A percentile compares a stretch with the other conserved stretches of the same genome.
Evolutionary conservation across 495 filamentous ascomycete species (phyloP).

Genomic region (Talaromyces ruber): DNA sequence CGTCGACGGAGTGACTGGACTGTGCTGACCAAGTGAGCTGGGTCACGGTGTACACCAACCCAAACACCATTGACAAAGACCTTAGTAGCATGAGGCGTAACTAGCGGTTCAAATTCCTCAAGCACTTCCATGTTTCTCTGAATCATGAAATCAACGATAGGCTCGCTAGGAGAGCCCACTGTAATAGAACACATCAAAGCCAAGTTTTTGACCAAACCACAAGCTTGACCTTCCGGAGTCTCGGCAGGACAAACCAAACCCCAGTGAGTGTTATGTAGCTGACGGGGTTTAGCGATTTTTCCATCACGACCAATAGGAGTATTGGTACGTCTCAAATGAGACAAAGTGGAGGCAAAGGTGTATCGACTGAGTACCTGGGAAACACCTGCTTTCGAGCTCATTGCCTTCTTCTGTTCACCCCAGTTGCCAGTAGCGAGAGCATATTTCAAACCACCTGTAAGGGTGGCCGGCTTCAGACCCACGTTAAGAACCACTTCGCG

Average conservation of each 20-base stretch:
- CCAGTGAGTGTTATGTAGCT: conserved; percentile 99
- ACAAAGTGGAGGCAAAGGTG: conserved; percentile 91
- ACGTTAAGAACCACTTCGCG: conserved; percentile 81
- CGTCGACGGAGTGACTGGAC: conserved; percentile 70
- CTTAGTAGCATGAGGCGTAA: conserved; percentile 89
- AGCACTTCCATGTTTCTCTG: conserved; percentile 90
- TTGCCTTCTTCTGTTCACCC: conserved; percentile 98
- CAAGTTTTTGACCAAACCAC: conserved; percentile 96
- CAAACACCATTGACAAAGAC: conserved; percentile 97
- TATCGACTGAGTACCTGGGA: conserved; percentile 98
- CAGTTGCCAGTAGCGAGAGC: conserved; percentile 98
- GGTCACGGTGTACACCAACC: conserved; percentile 81
- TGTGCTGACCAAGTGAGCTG: conserved; percentile 66
- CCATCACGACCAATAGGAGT: conserved; percentile 96
- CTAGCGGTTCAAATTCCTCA: conserved; percentile 88
- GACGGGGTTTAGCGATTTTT: conserved; percentile 95
- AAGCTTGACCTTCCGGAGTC: conserved; percentile 97
- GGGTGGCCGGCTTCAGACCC: conserved; percentile 80
- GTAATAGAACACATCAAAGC: conserved; percentile 97
- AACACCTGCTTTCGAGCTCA: conserved; percentile 86
- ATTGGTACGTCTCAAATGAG: conserved; percentile 93
- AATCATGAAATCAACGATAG: conserved; percentile 91
- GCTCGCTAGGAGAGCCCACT: conserved; percentile 80
- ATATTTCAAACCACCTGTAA: conserved; percentile 92
- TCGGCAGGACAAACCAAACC: conserved; percentile 95